Evolutionary conservation across 257 asterid genomes (phyloP).

Genomic region (Osmanthus fragrans): DNA sequence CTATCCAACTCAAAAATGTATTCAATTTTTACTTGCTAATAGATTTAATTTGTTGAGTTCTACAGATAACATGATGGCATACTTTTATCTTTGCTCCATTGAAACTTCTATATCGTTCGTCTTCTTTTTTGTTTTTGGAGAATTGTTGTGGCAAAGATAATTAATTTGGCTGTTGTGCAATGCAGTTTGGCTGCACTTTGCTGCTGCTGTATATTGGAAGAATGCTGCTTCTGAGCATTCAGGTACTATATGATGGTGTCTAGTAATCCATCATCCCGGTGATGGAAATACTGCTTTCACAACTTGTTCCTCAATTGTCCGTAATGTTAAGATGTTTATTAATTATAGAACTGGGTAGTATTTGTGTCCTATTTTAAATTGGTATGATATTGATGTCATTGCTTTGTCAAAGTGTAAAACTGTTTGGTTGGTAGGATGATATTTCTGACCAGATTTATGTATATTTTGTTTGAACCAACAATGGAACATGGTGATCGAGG

Average conservation of each 20-base stretch:
- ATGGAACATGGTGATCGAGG: neutral
- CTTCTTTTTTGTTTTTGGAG: neutral
- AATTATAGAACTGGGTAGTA: constrained; percentile 8
- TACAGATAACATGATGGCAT: neutral
- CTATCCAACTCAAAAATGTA: neutral
- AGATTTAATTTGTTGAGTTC: neutral
- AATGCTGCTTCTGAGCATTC: constrained; percentile 62
- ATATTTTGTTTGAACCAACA: neutral
- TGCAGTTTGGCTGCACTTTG: constrained; percentile 77
- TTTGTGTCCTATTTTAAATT: neutral
- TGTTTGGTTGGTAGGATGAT: neutral
- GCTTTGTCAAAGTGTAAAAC: neutral
- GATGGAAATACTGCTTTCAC: constrained; percentile 4
- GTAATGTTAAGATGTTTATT: neutral
- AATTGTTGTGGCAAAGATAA: constrained; percentile 17
- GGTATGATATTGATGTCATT: neutral
- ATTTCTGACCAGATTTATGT: neutral
- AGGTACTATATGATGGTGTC: constrained; percentile 3
- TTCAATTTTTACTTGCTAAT: neutral
- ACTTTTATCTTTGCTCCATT: neutral
- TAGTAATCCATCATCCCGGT: constrained; percentile 3
- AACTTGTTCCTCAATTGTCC: constrained; percentile 4
- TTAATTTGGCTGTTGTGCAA: constrained; percentile 7
- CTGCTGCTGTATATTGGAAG: constrained; percentile 72
- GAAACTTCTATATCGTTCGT: neutral